A percentile compares a stretch with the other conserved stretches of the same genome.
These are phyloP conservation scores for Colletotrichum lindemuthianum DNA, from an alignment of 2,329 filamentous ascomycete genomes.

Conservation along the genomic window DNA sequence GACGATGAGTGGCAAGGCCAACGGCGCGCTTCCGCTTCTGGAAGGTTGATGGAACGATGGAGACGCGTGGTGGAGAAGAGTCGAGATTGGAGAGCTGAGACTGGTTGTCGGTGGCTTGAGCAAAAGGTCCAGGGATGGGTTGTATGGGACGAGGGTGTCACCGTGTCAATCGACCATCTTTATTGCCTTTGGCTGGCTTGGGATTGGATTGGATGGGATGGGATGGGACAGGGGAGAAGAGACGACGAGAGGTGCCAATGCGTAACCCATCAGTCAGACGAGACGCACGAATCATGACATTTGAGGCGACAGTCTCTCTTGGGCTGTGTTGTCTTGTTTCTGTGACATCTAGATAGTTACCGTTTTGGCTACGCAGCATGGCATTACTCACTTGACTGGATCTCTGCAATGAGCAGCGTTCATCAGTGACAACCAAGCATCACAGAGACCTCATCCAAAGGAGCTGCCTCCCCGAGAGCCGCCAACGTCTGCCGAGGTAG, in stretches of 20 bases:
- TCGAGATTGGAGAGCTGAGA: slow-evolving; percentile 28
- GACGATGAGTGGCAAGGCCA: slow-evolving; percentile 35
- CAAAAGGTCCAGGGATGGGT: neutral
- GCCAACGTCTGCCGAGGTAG: neutral
- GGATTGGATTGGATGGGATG: slow-evolving; percentile 1
- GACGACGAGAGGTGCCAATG: slow-evolving; percentile 2
- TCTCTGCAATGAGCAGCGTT: no score
- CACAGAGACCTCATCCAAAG: neutral
- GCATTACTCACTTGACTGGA: no score
- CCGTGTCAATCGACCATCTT: neutral
- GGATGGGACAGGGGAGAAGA: neutral
- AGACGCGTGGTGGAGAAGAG: slow-evolving; percentile 20
- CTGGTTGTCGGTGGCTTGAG: slow-evolving; percentile 15
- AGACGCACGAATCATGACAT: slow-evolving; percentile 30
- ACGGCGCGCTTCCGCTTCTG: slow-evolving; percentile 40
- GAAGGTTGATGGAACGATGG: slow-evolving; percentile 41
- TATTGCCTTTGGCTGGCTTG: slow-evolving; percentile 9
- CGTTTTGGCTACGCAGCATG: no score
- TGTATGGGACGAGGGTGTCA: neutral
- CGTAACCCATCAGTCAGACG: slow-evolving; percentile 3
- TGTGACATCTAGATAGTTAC: neutral
- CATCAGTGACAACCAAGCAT: no score
- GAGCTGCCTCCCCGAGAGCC: neutral
- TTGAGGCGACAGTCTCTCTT: neutral
- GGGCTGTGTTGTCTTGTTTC: slow-evolving; percentile 2